Conservation (phyloP, 164 flowering plant species). For the Sedum album region DNA sequence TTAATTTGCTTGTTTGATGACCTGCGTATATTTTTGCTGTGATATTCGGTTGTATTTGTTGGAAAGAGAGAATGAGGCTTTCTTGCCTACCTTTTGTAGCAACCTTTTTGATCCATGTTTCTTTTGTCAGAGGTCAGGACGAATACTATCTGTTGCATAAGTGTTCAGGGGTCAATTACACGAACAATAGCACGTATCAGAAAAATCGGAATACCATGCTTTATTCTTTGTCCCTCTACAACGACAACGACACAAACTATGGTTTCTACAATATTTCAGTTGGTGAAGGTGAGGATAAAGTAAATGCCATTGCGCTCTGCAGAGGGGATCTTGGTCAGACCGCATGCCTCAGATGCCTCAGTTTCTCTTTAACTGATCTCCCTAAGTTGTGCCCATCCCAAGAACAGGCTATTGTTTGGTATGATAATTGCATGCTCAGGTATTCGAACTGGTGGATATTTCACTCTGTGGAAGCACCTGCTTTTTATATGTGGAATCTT, state of each 20-base stretch:
- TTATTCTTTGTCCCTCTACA: conserved; percentile 14
- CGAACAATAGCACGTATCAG: conserved; percentile 13
- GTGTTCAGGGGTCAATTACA: not conserved
- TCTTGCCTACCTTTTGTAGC: not conserved
- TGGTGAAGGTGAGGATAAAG: conserved; percentile 14
- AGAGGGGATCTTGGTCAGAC: conserved; percentile 19
- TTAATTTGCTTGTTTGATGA: too few species aligned
- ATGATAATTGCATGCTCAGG: conserved; percentile 9
- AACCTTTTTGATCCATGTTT: not conserved
- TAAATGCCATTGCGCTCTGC: conserved; percentile 25
- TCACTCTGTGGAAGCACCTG: not conserved
- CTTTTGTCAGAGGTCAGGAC: not conserved
- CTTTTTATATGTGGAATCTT: not conserved
- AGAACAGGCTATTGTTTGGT: conserved; percentile 10
- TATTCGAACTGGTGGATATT: conserved; percentile 2
- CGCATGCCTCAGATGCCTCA: conserved; percentile 18
- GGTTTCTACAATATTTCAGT: conserved; percentile 18
- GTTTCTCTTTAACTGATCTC: conserved; percentile 8
- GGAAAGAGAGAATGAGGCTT: too few species aligned
- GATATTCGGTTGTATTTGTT: too few species aligned
- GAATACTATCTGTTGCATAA: not conserved
- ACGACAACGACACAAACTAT: conserved; percentile 1
- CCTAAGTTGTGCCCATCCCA: not conserved
- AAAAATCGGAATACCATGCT: conserved; percentile 22
- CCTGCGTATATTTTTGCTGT: too few species aligned